Base-by-base conservation (phyloP, 345 rosid genomes). In the Carallia brachiata region DNA sequence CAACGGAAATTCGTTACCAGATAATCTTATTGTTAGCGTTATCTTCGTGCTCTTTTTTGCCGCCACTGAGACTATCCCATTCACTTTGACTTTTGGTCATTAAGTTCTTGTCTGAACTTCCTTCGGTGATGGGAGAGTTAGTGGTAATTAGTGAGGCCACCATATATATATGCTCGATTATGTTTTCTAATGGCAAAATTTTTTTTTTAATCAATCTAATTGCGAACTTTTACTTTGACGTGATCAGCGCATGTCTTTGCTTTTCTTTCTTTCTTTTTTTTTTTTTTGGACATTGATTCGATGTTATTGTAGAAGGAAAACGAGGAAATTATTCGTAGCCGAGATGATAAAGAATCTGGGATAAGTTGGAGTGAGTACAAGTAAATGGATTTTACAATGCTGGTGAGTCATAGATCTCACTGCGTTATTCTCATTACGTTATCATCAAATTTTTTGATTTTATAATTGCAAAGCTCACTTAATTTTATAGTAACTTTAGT, bases 351-450 rank as follows among this genome's bases (percentile, higher is more conserved):
- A 6, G 64, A 62, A 52, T 27, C 50, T 31, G 68, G 62, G 17
- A 23, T 79, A 23, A 67, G 76, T 5, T 75, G 82, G 82, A 54
- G 71, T 66, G 76, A 79, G 71, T 61, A 68, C 36, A 75, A 65
- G 37, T 75, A 71, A 4, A 59, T 75, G 71, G 68, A 58, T 53
- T 71, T 71, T 37, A 75, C 82, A 0, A 67, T 68, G 73, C 62
- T 71, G 31, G 76, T 75, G 30, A 70, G 78, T 63, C 4, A 0
- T n/a, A n/a, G n/a, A n/a, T n/a, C n/a, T n/a, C n/a, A n/a, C n/a
- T n/a, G n/a, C n/a, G n/a, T n/a, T n/a, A n/a, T n/a, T n/a, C n/a
- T n/a, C n/a, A n/a, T n/a, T n/a, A n/a, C n/a, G n/a, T n/a, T n/a
- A n/a, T n/a, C n/a, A n/a, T n/a, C n/a, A n/a, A n/a, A n/a, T n/a